Conservation (phyloP, 163 green algal genomes). For the Scenedesmus sp. region DNA sequence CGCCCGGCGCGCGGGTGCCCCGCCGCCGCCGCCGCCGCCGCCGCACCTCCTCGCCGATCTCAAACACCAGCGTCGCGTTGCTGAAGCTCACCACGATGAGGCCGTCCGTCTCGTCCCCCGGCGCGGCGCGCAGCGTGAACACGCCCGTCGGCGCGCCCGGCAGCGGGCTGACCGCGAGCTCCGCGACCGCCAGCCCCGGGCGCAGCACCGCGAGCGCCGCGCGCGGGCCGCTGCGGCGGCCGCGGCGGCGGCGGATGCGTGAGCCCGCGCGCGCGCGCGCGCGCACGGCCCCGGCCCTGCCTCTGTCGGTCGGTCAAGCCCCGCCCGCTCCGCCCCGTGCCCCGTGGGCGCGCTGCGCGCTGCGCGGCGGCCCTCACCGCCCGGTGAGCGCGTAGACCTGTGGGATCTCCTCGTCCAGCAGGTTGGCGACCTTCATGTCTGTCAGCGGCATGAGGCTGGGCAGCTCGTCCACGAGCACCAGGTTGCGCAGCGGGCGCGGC, state of each 20-base stretch:
- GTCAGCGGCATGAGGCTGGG: slow-evolving; percentile 85
- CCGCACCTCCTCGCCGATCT: slow-evolving; percentile 78
- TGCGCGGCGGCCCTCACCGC: background rate
- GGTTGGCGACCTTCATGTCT: slow-evolving; percentile 79
- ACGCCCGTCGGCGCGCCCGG: slow-evolving; percentile 89
- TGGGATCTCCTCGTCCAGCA: slow-evolving; percentile 86
- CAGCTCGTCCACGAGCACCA: slow-evolving; percentile 91
- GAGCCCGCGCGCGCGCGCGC: too few relatives aligned
- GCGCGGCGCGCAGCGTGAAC: slow-evolving; percentile 77
- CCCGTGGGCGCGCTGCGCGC: too few relatives aligned
- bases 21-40: too few relatives aligned
- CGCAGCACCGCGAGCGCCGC: slow-evolving; percentile 89
- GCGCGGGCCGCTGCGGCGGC: slow-evolving; percentile 68
- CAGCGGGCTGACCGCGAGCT: slow-evolving; percentile 92
- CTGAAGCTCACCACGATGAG: slow-evolving; percentile 98
- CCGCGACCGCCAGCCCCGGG: slow-evolving; percentile 89
- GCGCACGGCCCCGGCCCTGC: too few relatives aligned
- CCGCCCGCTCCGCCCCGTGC: background rate
- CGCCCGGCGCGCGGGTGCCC: too few relatives aligned
- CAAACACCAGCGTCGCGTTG: slow-evolving; percentile 91
- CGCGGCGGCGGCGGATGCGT: background rate
- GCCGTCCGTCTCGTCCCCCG: slow-evolving; percentile 83
- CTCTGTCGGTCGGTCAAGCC: too few relatives aligned
- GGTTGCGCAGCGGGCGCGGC: slow-evolving; percentile 88
- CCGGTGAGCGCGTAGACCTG: slow-evolving; percentile 88